These are phyloP conservation scores for Lasiodiplodia hormozganensis DNA, from an alignment of 2,329 filamentous ascomycete genomes.

Conservation along the genomic window DNA sequence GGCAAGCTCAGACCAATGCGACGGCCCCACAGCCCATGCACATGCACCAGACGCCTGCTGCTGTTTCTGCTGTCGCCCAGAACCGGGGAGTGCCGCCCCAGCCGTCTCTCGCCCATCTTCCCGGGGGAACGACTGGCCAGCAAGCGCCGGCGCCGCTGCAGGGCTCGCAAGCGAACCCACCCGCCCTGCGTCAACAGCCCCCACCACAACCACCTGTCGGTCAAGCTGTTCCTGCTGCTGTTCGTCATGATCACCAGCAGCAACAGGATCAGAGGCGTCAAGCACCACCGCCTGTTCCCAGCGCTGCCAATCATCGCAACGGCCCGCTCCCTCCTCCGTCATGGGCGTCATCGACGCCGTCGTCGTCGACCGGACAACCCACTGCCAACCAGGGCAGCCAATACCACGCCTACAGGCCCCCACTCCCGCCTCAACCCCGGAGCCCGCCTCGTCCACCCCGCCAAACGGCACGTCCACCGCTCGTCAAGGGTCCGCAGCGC, in stretches of 20 bases:
- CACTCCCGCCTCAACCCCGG: slow-evolving; percentile 38
- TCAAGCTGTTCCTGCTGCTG: background rate
- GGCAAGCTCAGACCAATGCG: slow-evolving; percentile 18
- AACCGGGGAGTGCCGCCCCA: slow-evolving; percentile 1
- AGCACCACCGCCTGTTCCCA: background rate
- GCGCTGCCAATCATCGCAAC: background rate
- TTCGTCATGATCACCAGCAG: background rate
- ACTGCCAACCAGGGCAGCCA: slow-evolving; percentile 30
- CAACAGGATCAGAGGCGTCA: background rate
- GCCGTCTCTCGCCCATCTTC: background rate
- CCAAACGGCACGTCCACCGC: background rate
- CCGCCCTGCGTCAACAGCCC: slow-evolving; percentile 15
- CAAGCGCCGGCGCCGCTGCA: background rate
- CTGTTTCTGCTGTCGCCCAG: background rate
- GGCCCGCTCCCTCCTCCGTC: background rate
- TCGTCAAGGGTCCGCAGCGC: slow-evolving; percentile 6
- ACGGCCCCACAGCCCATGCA: background rate
- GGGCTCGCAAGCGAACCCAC: slow-evolving; percentile 2
- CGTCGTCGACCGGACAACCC: background rate
- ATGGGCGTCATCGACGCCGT: background rate
- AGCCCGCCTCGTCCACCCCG: slow-evolving; percentile 12
- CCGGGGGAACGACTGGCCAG: background rate
- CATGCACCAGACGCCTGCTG: background rate
- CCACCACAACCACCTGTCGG: background rate
- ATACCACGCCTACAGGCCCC: slow-evolving; percentile 32